Base-by-base conservation (phyloP, 192 early-diverging fungal genomes). In the Umbelopsis ramanniana region DNA sequence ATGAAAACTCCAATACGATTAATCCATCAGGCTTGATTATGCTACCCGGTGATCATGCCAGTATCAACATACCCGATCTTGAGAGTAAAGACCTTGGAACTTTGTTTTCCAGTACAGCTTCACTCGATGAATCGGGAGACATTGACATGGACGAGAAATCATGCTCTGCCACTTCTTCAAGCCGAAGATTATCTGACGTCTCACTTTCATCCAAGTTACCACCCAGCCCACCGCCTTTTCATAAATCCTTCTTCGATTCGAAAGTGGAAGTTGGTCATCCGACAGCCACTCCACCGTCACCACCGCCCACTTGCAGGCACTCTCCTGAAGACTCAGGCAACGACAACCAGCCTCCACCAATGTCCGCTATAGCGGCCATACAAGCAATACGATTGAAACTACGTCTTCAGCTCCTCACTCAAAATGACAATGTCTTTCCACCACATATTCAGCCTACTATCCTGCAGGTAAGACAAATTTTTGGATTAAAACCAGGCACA, bases 361-460 rank as follows among this genome's bases (percentile, higher is more conserved):
- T 63, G 57, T 63, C 57, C 6, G 57, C 57, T 37, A 14, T 79
- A 0, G 77, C 73, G 19, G 77, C 77, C 3, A 69, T 72, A 52
- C 77, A 79, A 72, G 43, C 69, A n/a, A 48, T 79, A 6, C 72
- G 73, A 14, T 48, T 79, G 21, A 38, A 73, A 9, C 35, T 79
- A n/a, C 57, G 70, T 19, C 45, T 74, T 26, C 72, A 72, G 40
- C 70, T 73, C 8, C 66, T 73, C 2, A 68, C 50, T 48, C 46
- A 72, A 60, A 69, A 67, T 60, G 69, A 70, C 50, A 26, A 74
- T 6, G 53, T 63, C 9, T 43, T 71, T 53, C 69, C 72, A 0
- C 68, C 46, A 47, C 57, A 70, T 19, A 57, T 68, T 35, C 67
- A 74, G 46, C 77, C 77, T 8, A 74, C 77, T 46, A 24, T 69